Evolutionary conservation across 495 filamentous ascomycete genomes (phyloP).

Genomic region (Aspergillus affinis): DNA sequence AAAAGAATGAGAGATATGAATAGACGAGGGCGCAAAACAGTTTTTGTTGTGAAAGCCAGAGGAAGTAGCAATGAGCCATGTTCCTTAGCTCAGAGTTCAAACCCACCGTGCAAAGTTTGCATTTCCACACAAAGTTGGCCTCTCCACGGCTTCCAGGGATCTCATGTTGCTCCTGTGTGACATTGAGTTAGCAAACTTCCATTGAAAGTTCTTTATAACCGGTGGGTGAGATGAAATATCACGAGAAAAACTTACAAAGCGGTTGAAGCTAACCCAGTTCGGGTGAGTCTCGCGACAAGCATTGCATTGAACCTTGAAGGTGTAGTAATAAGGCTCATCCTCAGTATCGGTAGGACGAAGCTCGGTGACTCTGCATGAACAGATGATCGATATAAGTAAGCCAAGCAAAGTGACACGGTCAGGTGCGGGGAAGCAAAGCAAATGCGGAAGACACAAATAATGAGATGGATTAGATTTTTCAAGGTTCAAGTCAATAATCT

Average conservation of each 20-base stretch:
- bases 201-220: neutral
- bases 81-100: neutral
- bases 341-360: conserved; percentile 80
- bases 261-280: conserved; percentile 82
- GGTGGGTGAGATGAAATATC: neutral
- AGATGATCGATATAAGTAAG: conserved; percentile 11
- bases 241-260: conserved; percentile 65
- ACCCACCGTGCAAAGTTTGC: conserved; percentile 82
- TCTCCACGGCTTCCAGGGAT: conserved; percentile 89
- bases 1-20: neutral
- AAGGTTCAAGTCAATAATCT: conserved; percentile 24
- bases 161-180: conserved; percentile 72
- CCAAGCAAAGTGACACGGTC: neutral
- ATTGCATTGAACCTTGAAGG: conserved; percentile 94
- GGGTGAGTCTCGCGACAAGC: conserved; percentile 89
- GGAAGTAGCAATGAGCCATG: neutral
- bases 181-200: neutral
- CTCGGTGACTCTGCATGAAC: conserved; percentile 70
- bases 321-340: conserved; percentile 86
- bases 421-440: conserved; percentile 16
- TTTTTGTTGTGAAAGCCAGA: neutral
- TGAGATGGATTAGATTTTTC: neutral
- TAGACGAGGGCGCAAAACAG: neutral
- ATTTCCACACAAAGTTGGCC: conserved; percentile 98
- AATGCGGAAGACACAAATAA: conserved; percentile 8